Conservation (phyloP, 495 filamentous ascomycete species). For the Patellaria atrata region DNA sequence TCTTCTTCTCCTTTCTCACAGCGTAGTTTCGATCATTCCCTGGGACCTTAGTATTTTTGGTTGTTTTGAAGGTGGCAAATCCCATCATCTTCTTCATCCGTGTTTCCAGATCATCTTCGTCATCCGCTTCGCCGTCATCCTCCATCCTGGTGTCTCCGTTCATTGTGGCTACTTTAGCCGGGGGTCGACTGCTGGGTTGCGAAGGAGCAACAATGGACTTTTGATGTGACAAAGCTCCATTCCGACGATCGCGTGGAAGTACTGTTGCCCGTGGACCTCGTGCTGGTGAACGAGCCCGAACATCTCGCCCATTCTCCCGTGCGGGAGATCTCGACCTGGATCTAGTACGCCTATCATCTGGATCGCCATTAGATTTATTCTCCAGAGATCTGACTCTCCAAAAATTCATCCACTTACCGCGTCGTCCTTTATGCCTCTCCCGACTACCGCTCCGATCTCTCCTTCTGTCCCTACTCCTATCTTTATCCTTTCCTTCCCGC, state of each 20-base stretch:
- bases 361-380: background rate
- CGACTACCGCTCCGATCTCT: conserved; percentile 4
- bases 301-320: background rate
- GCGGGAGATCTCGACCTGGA: conserved; percentile 2
- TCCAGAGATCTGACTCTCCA: background rate
- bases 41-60: conserved; percentile 78
- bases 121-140: conserved; percentile 21
- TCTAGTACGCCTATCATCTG: background rate
- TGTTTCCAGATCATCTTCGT: conserved; percentile 50
- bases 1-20: conserved; percentile 87
- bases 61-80: conserved; percentile 69
- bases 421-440: background rate
- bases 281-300: conserved; percentile 13
- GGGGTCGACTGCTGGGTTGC: background rate
- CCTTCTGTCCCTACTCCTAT: background rate
- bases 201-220: background rate
- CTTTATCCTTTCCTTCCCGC: conserved; percentile 4
- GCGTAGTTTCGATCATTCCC: conserved; percentile 73
- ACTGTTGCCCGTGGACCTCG: conserved; percentile 12
- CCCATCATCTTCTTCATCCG: conserved; percentile 79
- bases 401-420: no score
- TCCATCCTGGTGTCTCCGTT: conserved; percentile 27
- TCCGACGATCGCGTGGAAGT: background rate
- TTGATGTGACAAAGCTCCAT: background rate
- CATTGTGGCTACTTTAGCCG: background rate